A percentile compares a stretch with the other conserved stretches of the same genome.
Conservation (phyloP, 1,139 yeast genomes). For the Magnusiomyces ingens region DNA sequence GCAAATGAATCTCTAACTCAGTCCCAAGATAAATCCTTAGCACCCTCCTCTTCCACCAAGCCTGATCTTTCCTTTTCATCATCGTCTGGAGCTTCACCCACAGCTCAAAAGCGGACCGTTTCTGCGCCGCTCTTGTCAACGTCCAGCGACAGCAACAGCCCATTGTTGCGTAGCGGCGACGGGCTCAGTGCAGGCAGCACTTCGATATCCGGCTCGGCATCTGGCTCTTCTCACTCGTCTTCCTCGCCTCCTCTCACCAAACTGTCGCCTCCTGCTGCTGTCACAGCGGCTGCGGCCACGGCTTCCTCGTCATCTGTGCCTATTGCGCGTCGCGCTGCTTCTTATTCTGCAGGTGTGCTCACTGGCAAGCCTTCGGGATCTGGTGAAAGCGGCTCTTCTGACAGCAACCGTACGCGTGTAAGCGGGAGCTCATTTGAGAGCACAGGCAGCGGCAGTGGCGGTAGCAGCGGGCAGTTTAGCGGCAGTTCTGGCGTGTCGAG, state of each 20-base stretch:
- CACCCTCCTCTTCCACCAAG: background rate
- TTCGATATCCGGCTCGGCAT: background rate
- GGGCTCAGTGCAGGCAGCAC: background rate
- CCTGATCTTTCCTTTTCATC: background rate
- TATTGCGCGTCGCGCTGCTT: too few species aligned
- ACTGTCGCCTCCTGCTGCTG: background rate
- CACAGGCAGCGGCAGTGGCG: background rate
- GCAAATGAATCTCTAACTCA: too few species aligned
- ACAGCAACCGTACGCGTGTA: background rate
- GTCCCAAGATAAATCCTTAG: too few species aligned
- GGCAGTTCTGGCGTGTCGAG: background rate
- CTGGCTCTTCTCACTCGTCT: conserved; percentile 2
- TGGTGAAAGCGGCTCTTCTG: background rate
- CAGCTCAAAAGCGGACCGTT: background rate
- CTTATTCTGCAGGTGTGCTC: too few species aligned
- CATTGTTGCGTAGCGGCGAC: background rate
- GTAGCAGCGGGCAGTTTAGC: background rate
- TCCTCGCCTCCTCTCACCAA: background rate
- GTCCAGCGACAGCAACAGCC: conserved; percentile 6
- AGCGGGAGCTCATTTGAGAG: background rate
- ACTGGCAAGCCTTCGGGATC: background rate
- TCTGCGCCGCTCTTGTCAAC: background rate
- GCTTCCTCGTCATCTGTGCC: too few species aligned
- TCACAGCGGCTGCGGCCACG: background rate
- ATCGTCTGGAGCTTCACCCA: background rate